Evolutionary conservation across 2,329 filamentous ascomycete species (phyloP).

Genomic region (Penicillium sp.): DNA sequence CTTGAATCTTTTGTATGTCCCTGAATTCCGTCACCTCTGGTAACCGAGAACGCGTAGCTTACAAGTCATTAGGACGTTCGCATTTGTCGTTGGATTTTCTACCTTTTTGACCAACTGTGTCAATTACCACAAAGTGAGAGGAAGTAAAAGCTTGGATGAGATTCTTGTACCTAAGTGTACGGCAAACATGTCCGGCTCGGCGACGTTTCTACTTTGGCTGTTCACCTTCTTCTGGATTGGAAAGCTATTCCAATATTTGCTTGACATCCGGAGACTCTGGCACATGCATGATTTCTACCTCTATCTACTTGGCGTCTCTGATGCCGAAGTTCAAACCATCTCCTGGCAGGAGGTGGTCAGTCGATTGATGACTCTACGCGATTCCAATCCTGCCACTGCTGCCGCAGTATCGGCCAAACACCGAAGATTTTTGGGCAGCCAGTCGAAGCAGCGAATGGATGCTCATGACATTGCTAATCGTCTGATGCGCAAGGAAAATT

Average conservation of each 20-base stretch:
- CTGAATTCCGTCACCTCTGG: background rate
- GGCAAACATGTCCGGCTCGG: conserved; percentile 70
- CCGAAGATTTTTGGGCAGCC: conserved; percentile 71
- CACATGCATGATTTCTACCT: conserved; percentile 86
- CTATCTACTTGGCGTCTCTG: conserved; percentile 79
- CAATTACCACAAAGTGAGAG: conserved; percentile 74
- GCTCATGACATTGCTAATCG: conserved; percentile 97
- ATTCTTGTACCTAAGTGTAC: conserved; percentile 77
- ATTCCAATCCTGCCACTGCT: conserved; percentile 85
- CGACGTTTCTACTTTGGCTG: conserved; percentile 80
- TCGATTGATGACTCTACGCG: conserved; percentile 80
- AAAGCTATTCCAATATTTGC: conserved; percentile 73
- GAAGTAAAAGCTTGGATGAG: conserved; percentile 64
- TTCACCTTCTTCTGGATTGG: conserved; percentile 85
- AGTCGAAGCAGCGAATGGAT: conserved; percentile 92
- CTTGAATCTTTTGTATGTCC: conserved; percentile 73
- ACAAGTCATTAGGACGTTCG: conserved; percentile 67
- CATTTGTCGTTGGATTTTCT: conserved; percentile 80
- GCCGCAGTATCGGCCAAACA: conserved; percentile 62
- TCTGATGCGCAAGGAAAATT: conserved; percentile 95
- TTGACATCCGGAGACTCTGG: conserved; percentile 73
- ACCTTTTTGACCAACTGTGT: conserved; percentile 86
- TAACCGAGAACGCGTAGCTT: background rate
- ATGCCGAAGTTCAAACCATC: conserved; percentile 88
- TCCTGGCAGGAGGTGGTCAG: conserved; percentile 92